phyloP scores from a whole-genome alignment of 2,329 filamentous ascomycete species.

The Penicillium psychrosexuale region DNA sequence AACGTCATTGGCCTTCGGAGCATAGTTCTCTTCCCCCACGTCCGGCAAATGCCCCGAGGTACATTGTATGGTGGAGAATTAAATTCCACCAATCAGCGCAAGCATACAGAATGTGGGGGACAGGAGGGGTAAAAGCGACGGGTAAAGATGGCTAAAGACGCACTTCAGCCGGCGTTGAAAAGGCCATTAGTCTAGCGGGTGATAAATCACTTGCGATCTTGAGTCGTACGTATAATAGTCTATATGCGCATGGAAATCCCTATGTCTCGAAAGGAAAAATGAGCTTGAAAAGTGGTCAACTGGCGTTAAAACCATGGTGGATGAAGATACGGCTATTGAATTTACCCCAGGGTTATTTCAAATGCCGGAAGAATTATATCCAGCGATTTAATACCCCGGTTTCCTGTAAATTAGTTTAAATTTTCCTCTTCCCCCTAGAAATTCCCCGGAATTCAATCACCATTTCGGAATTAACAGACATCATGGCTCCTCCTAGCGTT shows the following conservation, averaged over 20 bases:
- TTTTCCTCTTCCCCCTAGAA: background rate
- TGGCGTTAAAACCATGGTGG: background rate
- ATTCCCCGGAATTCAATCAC: background rate
- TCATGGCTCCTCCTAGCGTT: constrained; percentile 62
- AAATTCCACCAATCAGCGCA: constrained; percentile 19
- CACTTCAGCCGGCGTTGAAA: background rate
- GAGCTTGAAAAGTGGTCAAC: constrained; percentile 3
- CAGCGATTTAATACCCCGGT: constrained; percentile 13
- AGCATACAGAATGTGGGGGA: constrained; percentile 17
- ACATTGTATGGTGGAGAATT: constrained; percentile 21
- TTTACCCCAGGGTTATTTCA: constrained; percentile 10
- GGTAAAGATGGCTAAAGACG: background rate
- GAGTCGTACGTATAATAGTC: background rate
- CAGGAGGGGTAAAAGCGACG: constrained; percentile 5
- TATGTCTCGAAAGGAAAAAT: background rate
- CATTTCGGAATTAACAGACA: constrained; percentile 6
- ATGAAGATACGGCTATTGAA: constrained; percentile 31
- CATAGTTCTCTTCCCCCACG: constrained; percentile 18
- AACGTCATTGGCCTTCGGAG: background rate
- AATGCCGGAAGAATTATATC: constrained; percentile 28
- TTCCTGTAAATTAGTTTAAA: constrained; percentile 6
- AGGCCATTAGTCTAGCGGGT: background rate
- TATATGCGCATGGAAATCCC: too few relatives aligned
- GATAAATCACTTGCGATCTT: background rate
- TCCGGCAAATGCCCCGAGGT: constrained; percentile 22